A percentile compares a stretch with the other conserved stretches of the same genome.
These are phyloP conservation scores for Boletellus ananiceps DNA, from an alignment of 768 basidiomycete species.

Conservation along the genomic window DNA sequence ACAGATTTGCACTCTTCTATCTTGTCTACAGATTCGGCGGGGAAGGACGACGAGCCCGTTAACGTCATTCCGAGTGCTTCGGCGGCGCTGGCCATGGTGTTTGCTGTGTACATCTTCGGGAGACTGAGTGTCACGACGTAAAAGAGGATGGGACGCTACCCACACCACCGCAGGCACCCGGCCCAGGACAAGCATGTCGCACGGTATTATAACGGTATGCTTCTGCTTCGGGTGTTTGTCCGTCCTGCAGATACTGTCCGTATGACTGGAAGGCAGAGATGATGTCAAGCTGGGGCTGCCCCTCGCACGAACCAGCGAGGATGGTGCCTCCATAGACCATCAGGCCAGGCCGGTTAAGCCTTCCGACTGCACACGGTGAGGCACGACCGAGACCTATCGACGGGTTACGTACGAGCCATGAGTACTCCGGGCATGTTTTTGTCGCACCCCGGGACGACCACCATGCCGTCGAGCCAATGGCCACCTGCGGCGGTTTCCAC, in stretches of 20 bases:
- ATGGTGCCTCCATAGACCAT: constrained; percentile 99
- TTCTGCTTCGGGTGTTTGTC: constrained; percentile 80
- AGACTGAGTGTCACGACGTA: constrained; percentile 3
- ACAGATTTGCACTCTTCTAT: constrained; percentile 73
- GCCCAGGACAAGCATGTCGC: constrained; percentile 92
- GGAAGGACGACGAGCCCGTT: constrained; percentile 95
- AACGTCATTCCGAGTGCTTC: constrained; percentile 96
- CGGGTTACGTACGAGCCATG: constrained; percentile 75
- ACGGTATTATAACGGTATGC: constrained; percentile 79
- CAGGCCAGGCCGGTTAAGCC: constrained; percentile 90
- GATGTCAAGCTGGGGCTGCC: constrained; percentile 84
- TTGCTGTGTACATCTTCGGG: constrained; percentile 91
- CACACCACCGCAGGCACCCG: constrained; percentile 96
- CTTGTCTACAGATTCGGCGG: constrained; percentile 90
- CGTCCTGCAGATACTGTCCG: constrained; percentile 90
- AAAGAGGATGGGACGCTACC: constrained; percentile 31
- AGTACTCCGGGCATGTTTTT: constrained; percentile 99
- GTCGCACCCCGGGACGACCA: constrained; percentile 95
- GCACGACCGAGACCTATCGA: background rate
- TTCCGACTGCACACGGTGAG: constrained; percentile 58
- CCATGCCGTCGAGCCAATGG: constrained; percentile 97
- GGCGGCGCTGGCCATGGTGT: constrained; percentile 95
- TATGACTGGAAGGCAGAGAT: constrained; percentile 98
- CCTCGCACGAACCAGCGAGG: constrained; percentile 86
- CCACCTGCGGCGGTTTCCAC: constrained; percentile 96